Evolutionary conservation across 768 basidiomycete species (phyloP).

Genomic region (Nevesoporus exiguus): DNA sequence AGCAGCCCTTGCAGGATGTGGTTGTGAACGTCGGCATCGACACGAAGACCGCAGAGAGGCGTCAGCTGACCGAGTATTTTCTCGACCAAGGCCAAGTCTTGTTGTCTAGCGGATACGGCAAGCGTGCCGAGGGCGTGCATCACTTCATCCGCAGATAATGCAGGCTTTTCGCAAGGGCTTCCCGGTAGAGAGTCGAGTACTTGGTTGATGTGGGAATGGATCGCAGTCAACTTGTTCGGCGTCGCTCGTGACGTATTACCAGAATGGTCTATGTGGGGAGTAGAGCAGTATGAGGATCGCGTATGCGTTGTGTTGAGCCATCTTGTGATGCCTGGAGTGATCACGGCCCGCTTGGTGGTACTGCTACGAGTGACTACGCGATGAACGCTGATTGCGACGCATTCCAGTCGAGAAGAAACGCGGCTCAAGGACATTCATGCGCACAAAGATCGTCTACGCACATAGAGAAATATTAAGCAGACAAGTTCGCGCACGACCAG

Average conservation of each 20-base stretch:
- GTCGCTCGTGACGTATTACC: constrained; percentile 11
- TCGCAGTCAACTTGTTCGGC: constrained; percentile 17
- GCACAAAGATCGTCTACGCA: constrained; percentile 19
- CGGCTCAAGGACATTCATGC: constrained; percentile 62
- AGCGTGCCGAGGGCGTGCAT: constrained; percentile 42
- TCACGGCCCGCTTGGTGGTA: constrained; percentile 5
- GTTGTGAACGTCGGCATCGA: constrained; percentile 47
- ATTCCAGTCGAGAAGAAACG: constrained; percentile 35
- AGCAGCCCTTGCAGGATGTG: constrained; percentile 49
- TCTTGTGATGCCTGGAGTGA: constrained; percentile 18
- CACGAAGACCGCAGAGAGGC: constrained; percentile 42
- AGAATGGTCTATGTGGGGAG: background rate
- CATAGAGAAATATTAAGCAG: constrained; percentile 6
- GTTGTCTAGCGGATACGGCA: constrained; percentile 47
- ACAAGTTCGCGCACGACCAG: background rate
- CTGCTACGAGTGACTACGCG: constrained; percentile 19
- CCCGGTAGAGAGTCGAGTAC: constrained; percentile 22
- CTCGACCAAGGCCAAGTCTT: constrained; percentile 53
- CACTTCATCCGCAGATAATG: constrained; percentile 29
- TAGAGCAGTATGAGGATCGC: constrained; percentile 2
- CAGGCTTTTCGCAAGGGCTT: constrained; percentile 1
- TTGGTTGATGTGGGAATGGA: constrained; percentile 23
- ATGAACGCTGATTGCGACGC: constrained; percentile 24
- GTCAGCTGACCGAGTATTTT: constrained; percentile 50
- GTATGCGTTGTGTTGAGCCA: constrained; percentile 20